Base-by-base conservation (phyloP, 2,329 filamentous ascomycete species). In the Xylaria multiplex region DNA sequence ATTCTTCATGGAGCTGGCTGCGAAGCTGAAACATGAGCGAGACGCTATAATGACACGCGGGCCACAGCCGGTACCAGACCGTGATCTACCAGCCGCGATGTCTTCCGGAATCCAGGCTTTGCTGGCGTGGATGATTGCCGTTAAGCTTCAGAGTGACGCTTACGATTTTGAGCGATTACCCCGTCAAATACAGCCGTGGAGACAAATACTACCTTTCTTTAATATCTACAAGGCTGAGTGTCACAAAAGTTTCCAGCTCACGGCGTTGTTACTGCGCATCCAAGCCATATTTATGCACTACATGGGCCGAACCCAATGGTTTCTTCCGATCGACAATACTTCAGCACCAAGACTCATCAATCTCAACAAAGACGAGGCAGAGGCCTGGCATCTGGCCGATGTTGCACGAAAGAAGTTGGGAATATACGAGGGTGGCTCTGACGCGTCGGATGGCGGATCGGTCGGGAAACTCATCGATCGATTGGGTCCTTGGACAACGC, bases 21-120 rank as follows among this genome's bases (percentile, higher is more conserved):
- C 79, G 37, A 82, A 80, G 59, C 77, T 88, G 19, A 88, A 88
- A 77, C 85, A 87, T 66, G 78, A 81, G 13, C 83, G 85, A 30
- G 86, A 88, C 67, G 81, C 77, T 16, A 79, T 85, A n/a, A 68
- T 77, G 60, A 77, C 68, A 13, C 65, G 13, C 67, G 9, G 72
- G 74, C 2, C 72, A 69, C 46, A 73, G 77, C 37, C 37, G 11
- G 7, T 70, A 71, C 32, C 74, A 75, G 55, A 62, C 66, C n/a
- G 74, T 71, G 16, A 71, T 73, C 37, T 40, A 3, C 37, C 37
- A 40, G 61, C 66, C 16, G 74, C 72, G 14, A 71, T 73, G 57
- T 73, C 74, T 19, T 72, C 73, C 42, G 76, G 72, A n/a, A 70
- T 76, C 4, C 76, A 78, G 59, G 75, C 72, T 50, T 54, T 76